Evolutionary conservation across 148 eudicot species (phyloP).

Genomic region (Salicornia ramosissima): DNA sequence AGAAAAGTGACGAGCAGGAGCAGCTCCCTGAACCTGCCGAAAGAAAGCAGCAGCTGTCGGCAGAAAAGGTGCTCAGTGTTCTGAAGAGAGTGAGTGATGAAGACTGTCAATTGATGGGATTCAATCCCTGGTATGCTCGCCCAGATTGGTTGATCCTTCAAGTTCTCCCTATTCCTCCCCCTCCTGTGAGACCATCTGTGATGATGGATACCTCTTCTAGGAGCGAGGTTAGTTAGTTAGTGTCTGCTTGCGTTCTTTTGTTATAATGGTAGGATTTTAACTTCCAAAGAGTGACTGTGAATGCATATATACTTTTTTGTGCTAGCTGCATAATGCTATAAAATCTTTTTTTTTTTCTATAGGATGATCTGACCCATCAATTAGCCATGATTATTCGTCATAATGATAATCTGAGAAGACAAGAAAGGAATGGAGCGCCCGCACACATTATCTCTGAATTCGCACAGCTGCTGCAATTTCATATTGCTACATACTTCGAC

Average conservation of each 20-base stretch:
- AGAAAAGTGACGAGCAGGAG: conserved; percentile 62
- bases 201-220: conserved; percentile 79
- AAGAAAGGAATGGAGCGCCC: conserved; percentile 99
- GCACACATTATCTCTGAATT: conserved; percentile 96
- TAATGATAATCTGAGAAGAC: conserved; percentile 83
- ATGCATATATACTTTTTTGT: too few relatives aligned
- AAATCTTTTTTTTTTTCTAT: conserved; percentile 20
- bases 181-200: conserved; percentile 74
- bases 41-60: conserved; percentile 57
- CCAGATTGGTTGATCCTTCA: conserved; percentile 93
- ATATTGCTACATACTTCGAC: conserved; percentile 96
- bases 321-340: neutral
- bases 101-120: conserved; percentile 58
- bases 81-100: conserved; percentile 69
- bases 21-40: conserved; percentile 83
- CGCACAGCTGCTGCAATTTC: conserved; percentile 91
- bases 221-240: conserved; percentile 71
- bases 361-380: conserved; percentile 99
- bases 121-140: conserved; percentile 65
- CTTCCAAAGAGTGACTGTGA: neutral
- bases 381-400: conserved; percentile 95
- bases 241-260: conserved; percentile 17
- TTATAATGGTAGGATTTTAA: neutral
- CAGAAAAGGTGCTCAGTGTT: conserved; percentile 67
- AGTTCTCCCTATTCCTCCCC: conserved; percentile 78